Evolutionary conservation across 2,329 filamentous ascomycete species (phyloP).

Genomic region (Diaporthe citri): DNA sequence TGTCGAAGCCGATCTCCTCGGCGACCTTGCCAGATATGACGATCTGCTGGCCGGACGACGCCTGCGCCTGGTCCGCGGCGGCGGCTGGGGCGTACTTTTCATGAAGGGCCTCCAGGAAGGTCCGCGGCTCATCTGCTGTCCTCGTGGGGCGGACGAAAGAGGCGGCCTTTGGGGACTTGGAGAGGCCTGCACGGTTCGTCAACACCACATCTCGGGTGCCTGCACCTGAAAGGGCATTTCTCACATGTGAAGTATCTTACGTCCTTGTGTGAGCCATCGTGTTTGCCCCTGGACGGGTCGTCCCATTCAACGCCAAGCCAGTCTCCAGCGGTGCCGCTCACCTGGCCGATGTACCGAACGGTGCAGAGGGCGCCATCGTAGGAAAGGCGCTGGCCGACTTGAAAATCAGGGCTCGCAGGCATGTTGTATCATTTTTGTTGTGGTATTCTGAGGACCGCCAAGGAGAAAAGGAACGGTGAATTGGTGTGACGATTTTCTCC

Average conservation of each 20-base stretch:
- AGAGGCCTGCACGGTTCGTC: constrained; percentile 61
- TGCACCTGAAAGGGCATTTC: constrained; percentile 42
- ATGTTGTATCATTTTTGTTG: constrained; percentile 48
- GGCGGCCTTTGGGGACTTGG: constrained; percentile 76
- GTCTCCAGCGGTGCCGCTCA: constrained; percentile 79
- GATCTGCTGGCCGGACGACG: constrained; percentile 65
- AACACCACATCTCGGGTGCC: background rate
- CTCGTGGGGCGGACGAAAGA: constrained; percentile 89
- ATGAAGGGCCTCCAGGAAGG: constrained; percentile 83
- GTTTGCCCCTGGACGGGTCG: constrained; percentile 86
- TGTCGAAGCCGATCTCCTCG: constrained; percentile 95
- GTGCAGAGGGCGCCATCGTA: constrained; percentile 85
- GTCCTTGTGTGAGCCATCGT: constrained; percentile 86
- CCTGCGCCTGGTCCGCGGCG: constrained; percentile 45
- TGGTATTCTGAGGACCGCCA: background rate
- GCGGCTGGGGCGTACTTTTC: constrained; percentile 84
- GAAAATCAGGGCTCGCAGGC: constrained; percentile 49
- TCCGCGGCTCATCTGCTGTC: constrained; percentile 73
- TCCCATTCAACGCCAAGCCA: constrained; percentile 99
- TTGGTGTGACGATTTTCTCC: background rate
- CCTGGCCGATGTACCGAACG: constrained; percentile 82
- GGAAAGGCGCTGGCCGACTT: constrained; percentile 81
- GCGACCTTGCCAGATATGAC: constrained; percentile 84
- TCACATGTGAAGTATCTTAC: constrained; percentile 86
- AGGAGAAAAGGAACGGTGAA: background rate